Evolutionary conservation across 805 yeast genomes (phyloP).

Genomic region (Starmerella vitae): DNA sequence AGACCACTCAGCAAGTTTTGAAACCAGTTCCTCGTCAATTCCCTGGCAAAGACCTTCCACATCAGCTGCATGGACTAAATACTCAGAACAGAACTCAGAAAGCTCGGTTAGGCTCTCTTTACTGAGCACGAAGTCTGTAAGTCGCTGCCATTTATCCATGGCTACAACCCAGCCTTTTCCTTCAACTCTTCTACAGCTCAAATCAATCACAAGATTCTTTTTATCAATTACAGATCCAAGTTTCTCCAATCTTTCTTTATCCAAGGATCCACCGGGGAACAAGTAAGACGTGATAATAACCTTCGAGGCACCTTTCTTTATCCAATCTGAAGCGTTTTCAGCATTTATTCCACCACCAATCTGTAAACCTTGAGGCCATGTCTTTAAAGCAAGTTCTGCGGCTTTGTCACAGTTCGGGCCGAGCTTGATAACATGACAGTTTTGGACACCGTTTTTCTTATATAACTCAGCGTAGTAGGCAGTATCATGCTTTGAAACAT

Average conservation of each 20-base stretch:
- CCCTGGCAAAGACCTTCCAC: slow-evolving; percentile 95
- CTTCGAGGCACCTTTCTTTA: slow-evolving; percentile 65
- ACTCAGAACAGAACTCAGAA: slow-evolving; percentile 63
- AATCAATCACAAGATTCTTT: slow-evolving; percentile 61
- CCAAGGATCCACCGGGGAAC: slow-evolving; percentile 51
- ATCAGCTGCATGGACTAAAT: slow-evolving; percentile 93
- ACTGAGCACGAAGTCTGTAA: slow-evolving; percentile 52
- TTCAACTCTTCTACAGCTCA: slow-evolving; percentile 58
- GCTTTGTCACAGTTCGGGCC: slow-evolving; percentile 76
- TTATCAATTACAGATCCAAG: slow-evolving; percentile 49
- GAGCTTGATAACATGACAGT: slow-evolving; percentile 87
- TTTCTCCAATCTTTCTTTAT: slow-evolving; percentile 37
- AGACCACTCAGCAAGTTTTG: slow-evolving; percentile 62
- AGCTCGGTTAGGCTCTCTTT: slow-evolving; percentile 41
- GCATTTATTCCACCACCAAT: slow-evolving; percentile 86
- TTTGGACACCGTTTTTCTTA: slow-evolving; percentile 40
- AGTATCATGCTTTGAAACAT: slow-evolving; percentile 62
- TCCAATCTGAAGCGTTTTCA: slow-evolving; percentile 64
- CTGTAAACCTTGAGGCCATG: slow-evolving; percentile 67
- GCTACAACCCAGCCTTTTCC: slow-evolving; percentile 75
- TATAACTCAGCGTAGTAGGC: slow-evolving; percentile 64
- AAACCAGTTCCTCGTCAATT: slow-evolving; percentile 68
- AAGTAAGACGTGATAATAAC: slow-evolving; percentile 88
- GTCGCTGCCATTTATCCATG: slow-evolving; percentile 92
- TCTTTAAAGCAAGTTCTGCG: slow-evolving; percentile 56